Conservation (phyloP, 352 stramenopile genomes). For the Pythium coloratum region DNA sequence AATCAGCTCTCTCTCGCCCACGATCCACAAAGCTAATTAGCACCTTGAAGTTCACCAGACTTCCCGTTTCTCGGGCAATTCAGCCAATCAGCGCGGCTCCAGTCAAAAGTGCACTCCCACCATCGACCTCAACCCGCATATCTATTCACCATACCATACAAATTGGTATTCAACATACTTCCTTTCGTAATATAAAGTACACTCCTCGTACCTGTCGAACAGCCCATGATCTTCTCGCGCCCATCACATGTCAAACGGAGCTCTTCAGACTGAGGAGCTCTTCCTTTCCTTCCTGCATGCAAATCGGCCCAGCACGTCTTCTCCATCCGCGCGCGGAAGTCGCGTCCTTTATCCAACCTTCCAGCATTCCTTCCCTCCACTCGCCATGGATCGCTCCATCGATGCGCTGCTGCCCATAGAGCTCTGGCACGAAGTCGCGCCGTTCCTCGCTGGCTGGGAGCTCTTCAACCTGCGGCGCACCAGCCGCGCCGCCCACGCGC, state of each 20-base stretch:
- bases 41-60: neutral
- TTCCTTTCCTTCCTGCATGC: too few relatives aligned
- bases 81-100: neutral
- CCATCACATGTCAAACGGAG: neutral
- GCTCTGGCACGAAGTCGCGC: slow-evolving; percentile 24
- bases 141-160: neutral
- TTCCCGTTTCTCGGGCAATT: neutral
- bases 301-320: slow-evolving; percentile 1
- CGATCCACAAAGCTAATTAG: neutral
- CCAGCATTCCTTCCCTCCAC: neutral
- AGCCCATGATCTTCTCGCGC: neutral
- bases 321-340: neutral
- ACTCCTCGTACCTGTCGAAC: neutral
- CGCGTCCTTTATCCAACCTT: neutral
- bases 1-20: neutral
- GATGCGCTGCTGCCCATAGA: slow-evolving; percentile 16
- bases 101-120: neutral
- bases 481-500: slow-evolving; percentile 5
- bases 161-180: too few relatives aligned
- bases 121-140: neutral
- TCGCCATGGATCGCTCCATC: neutral
- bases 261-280: neutral
- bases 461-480: slow-evolving; percentile 22
- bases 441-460: slow-evolving; percentile 28
- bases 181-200: neutral